Base-by-base conservation (phyloP, 805 yeast genomes). In the Nakazawaea wickerhamii region DNA sequence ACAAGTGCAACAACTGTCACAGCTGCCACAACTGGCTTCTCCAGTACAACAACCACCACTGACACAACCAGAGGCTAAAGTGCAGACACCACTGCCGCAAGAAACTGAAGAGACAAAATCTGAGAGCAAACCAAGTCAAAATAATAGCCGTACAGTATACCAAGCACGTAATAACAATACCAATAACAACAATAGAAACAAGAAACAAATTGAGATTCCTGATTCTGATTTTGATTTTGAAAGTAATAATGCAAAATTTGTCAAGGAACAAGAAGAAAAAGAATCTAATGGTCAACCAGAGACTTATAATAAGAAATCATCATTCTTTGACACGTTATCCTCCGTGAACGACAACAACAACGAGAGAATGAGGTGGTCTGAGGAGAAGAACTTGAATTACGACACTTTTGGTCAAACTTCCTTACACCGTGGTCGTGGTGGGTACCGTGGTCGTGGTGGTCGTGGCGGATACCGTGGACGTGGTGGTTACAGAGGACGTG, bases 321-420 rank as follows among this genome's bases (percentile, higher is more conserved):
- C 97, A 1, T 91, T 93, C 61, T 91, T 91, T 56, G 98, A 93
- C 63, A 77, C 75, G 48, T 77, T 91, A 44, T 84, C 95, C 9
- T 76, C 88, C 9, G 80, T 88, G 4, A 70, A 80, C 30, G 71
- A 71, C 38, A 55, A 63, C 20, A 55, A 60, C 7, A 60, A 58
- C 22, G 62, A 58, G 19, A 54, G 63, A 48, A 67, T 78, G 76
- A 73, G 79, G 55, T 82, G 95, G 80, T 66, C 73, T 36, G 84
- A 81, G 51, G 95, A 87, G 55, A 80, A 82, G 47, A 64, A 64
- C 36, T 71, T 85, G 55, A 88, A 88, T 59, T 55, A 78, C 63
- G 95, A 86, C 61, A 87, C 95, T 2, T 88, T 87, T 63, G 95
- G 96, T 18, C 84, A 84, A 62, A 63, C 81, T 5, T 70, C 79